Evolutionary conservation across 208 protist genomes (phyloP).

Genomic region (Angomonas ambiguus): DNA sequence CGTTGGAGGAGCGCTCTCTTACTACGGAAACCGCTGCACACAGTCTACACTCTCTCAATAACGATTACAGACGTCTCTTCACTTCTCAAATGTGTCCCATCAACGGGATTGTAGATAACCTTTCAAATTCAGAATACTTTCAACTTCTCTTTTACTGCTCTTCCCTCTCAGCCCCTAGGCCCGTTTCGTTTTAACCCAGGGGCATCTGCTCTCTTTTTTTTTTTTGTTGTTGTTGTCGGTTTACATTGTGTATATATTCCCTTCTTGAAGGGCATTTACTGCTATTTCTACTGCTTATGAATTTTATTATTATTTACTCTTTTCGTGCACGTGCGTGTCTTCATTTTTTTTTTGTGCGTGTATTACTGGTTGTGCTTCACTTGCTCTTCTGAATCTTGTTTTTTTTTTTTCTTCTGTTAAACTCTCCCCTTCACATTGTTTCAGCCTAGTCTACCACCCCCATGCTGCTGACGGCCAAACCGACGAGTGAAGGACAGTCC

Average conservation of each 20-base stretch:
- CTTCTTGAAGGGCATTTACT: background rate
- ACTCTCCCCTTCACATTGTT: background rate
- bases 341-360: too few relatives aligned
- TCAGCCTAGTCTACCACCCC: background rate
- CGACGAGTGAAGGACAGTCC: constrained; percentile 59
- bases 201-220: background rate
- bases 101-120: background rate
- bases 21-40: too few relatives aligned
- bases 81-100: background rate
- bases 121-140: constrained; percentile 2
- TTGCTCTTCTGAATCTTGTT: background rate
- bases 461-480: constrained; percentile 69
- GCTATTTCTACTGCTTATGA: constrained; percentile 5
- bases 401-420: constrained; percentile 1
- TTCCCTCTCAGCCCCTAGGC: background rate
- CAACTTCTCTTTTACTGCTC: constrained; percentile 7
- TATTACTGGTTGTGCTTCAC: too few relatives aligned
- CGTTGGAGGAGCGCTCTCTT: too few relatives aligned
- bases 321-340: background rate
- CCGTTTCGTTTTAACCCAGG: background rate
- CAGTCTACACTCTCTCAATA: too few relatives aligned
- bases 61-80: background rate
- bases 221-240: background rate
- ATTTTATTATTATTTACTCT: constrained; percentile 1
- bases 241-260: background rate